phyloP scores from a whole-genome alignment of 2,329 filamentous ascomycete species.

The Colletotrichum sp. region DNA sequence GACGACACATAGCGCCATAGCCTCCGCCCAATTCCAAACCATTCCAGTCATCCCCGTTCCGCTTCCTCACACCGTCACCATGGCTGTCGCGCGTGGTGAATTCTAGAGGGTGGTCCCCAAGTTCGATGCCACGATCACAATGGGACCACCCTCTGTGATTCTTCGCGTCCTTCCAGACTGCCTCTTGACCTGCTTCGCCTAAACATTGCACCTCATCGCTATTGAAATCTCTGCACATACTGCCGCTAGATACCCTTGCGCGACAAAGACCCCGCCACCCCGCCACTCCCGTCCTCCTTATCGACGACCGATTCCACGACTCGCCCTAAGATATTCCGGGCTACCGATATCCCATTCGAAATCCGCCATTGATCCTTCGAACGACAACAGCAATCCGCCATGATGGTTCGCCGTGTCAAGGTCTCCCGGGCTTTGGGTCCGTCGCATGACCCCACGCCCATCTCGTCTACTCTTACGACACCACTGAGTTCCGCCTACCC shows the following conservation, averaged over 20 bases:
- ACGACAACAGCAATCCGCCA: background rate
- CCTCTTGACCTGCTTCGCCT: background rate
- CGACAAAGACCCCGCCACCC: slow-evolving; percentile 7
- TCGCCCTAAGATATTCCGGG: background rate
- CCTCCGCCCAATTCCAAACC: background rate
- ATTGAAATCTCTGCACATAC: slow-evolving; percentile 20
- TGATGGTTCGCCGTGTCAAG: slow-evolving; percentile 29
- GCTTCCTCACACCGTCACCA: background rate
- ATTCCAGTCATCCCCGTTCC: background rate
- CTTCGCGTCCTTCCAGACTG: slow-evolving; percentile 34
- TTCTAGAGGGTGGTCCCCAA: slow-evolving; percentile 59
- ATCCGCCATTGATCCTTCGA: background rate
- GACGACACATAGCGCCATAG: background rate
- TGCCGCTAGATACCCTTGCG: background rate
- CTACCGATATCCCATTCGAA: background rate
- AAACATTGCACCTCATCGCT: background rate
- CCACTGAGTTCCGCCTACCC: slow-evolving; percentile 40
- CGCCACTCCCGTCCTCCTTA: background rate
- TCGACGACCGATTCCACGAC: background rate
- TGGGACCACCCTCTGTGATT: slow-evolving; percentile 62
- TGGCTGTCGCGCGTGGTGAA: slow-evolving; percentile 44
- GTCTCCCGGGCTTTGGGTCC: slow-evolving; percentile 33
- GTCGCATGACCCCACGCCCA: slow-evolving; percentile 15
- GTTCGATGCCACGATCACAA: slow-evolving; percentile 49
- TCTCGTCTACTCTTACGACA: slow-evolving; percentile 35